Evolutionary conservation across 164 flowering plant species (phyloP).

Genomic region (Houttuynia cordata): DNA sequence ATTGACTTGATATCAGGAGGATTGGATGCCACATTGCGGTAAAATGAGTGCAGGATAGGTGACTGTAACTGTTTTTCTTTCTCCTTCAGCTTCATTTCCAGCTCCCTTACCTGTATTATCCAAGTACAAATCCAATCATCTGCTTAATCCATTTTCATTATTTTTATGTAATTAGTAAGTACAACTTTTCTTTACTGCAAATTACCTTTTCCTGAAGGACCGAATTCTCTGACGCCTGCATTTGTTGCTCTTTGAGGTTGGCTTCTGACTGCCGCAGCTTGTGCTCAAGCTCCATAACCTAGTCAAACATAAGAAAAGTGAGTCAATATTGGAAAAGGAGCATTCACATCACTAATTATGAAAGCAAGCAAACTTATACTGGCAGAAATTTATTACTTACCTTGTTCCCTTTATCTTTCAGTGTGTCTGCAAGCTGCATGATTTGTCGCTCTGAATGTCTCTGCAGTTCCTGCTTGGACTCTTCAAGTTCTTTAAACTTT

Average conservation of each 20-base stretch:
- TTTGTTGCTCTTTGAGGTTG: slow-evolving; percentile 7
- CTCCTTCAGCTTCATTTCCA: slow-evolving; percentile 4
- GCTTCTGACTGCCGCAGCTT: slow-evolving; percentile 7
- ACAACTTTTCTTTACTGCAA: not conserved
- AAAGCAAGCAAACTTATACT: slow-evolving; percentile 69
- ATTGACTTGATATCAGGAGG: slow-evolving; percentile 23
- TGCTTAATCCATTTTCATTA: too few relatives aligned
- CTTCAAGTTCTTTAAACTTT: slow-evolving; percentile 64
- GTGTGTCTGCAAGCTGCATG: slow-evolving; percentile 40
- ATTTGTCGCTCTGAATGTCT: slow-evolving; percentile 53
- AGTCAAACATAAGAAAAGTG: not conserved
- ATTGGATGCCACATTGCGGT: slow-evolving; percentile 4
- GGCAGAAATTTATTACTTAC: slow-evolving; percentile 29
- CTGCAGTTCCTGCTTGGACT: slow-evolving; percentile 26
- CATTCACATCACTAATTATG: too few relatives aligned
- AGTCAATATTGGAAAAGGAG: not conserved
- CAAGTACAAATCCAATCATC: not conserved
- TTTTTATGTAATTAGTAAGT: too few relatives aligned
- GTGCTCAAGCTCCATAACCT: slow-evolving; percentile 26
- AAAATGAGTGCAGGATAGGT: slow-evolving; percentile 1
- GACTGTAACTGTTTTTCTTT: slow-evolving; percentile 22
- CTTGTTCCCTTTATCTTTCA: slow-evolving; percentile 57
- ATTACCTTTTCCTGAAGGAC: slow-evolving; percentile 60
- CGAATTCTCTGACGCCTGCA: slow-evolving; percentile 6
- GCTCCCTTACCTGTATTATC: slow-evolving; percentile 6